phyloP scores from a whole-genome alignment of 202 grass and related monocot genomes.

The Carex arenaria region DNA sequence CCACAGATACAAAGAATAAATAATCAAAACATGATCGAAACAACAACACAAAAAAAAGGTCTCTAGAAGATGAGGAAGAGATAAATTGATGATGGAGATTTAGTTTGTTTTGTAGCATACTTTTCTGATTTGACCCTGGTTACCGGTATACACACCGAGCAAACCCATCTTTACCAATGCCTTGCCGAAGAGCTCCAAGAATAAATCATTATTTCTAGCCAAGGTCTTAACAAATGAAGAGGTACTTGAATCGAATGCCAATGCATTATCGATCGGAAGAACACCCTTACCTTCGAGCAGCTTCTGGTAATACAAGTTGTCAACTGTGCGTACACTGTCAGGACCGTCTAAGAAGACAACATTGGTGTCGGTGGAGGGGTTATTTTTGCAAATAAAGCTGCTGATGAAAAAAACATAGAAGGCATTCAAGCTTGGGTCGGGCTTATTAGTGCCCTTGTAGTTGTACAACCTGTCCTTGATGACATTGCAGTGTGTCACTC shows the following conservation, averaged over 20 bases:
- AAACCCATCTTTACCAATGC: constrained; percentile 18
- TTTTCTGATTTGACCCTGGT: constrained; percentile 25
- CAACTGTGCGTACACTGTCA: constrained; percentile 19
- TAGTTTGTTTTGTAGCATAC: constrained; percentile 19
- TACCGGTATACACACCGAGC: constrained; percentile 27
- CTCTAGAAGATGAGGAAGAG: background rate
- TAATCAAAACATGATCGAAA: background rate
- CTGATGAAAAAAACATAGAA: background rate
- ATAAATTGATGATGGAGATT: background rate
- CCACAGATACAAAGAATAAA: background rate
- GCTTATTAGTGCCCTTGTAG: constrained; percentile 13
- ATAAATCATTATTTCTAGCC: background rate
- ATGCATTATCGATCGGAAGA: constrained; percentile 21
- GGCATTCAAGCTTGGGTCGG: constrained; percentile 24
- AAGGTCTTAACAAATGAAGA: background rate
- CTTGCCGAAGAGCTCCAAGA: constrained; percentile 5
- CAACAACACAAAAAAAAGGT: background rate
- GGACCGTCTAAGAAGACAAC: constrained; percentile 23
- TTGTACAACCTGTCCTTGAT: constrained; percentile 28
- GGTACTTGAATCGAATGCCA: constrained; percentile 5
- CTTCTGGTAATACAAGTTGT: constrained; percentile 32
- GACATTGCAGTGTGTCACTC: constrained; percentile 30
- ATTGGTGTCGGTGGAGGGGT: background rate
- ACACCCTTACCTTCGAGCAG: constrained; percentile 10
- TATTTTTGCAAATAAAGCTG: background rate